Percentiles rank a stretch among this genome's conserved stretches.
phyloP scores from a whole-genome alignment of 768 basidiomycete genomes.

The Psilocybe subaeruginosa region DNA sequence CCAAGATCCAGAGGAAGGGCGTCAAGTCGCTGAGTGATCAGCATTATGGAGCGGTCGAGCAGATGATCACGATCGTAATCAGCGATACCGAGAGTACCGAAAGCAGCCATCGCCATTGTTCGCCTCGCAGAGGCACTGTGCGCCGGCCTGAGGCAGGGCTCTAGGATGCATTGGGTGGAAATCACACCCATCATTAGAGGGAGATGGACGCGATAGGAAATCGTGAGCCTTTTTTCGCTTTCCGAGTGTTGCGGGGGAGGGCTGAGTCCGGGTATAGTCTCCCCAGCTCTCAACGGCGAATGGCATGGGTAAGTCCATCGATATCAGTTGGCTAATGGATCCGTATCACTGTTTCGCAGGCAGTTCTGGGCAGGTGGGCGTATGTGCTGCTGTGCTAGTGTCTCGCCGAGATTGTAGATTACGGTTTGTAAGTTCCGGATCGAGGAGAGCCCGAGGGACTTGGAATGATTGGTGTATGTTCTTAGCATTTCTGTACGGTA shows the following conservation, averaged over 20 bases:
- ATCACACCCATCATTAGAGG: slow-evolving; percentile 1
- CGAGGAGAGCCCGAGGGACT: slow-evolving; percentile 1
- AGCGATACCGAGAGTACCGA: background rate
- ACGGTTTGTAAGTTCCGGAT: slow-evolving; percentile 10
- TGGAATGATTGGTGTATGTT: background rate
- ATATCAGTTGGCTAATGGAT: background rate
- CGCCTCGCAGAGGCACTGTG: no score
- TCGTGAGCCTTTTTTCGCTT: background rate
- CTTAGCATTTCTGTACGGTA: background rate
- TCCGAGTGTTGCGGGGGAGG: slow-evolving; percentile 9
- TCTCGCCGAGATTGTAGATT: background rate
- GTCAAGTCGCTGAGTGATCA: background rate
- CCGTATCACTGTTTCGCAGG: background rate
- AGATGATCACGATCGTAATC: slow-evolving; percentile 7
- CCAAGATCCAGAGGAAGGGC: background rate
- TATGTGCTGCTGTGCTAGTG: background rate
- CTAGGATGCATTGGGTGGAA: background rate
- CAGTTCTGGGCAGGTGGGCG: background rate
- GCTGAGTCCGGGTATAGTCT: background rate
- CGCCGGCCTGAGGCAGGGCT: background rate
- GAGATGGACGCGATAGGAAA: slow-evolving; percentile 15
- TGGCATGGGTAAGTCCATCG: background rate
- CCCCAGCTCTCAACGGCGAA: background rate
- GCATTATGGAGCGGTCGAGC: slow-evolving; percentile 1
- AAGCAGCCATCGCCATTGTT: no score